These are phyloP conservation scores for Penicillium sp. DNA, from an alignment of 2,329 filamentous ascomycete species.

Conservation along the genomic window DNA sequence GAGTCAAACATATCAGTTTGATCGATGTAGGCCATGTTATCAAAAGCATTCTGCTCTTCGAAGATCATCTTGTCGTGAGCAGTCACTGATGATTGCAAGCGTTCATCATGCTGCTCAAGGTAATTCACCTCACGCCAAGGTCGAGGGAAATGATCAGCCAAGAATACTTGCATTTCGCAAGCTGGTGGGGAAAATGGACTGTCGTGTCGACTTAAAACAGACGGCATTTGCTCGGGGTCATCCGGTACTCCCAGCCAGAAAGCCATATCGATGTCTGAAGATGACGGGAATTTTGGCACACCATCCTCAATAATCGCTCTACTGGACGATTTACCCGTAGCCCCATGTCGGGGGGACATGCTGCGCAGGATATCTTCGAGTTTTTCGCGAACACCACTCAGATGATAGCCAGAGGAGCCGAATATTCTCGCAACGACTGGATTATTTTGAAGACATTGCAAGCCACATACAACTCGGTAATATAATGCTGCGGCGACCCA, in stretches of 20 bases:
- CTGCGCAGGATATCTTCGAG: conserved; percentile 7
- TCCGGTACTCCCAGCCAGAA: neutral
- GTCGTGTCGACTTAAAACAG: neutral
- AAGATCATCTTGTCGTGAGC: neutral
- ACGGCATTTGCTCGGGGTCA: neutral
- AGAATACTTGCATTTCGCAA: neutral
- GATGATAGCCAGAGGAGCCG: neutral
- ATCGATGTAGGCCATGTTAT: neutral
- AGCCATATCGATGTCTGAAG: conserved; percentile 1
- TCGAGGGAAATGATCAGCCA: neutral
- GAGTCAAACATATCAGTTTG: neutral
- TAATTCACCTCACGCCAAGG: neutral
- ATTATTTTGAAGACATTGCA: conserved; percentile 3
- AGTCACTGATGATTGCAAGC: neutral
- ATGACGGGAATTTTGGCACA: conserved; percentile 7
- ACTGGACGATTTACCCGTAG: neutral
- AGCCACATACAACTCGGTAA: conserved; percentile 11
- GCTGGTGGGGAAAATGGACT: neutral
- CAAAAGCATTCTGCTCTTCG: neutral
- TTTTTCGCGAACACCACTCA: neutral
- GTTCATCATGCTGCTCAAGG: neutral
- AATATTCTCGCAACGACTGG: conserved; percentile 9
- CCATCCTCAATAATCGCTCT: neutral
- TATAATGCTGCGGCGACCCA: conserved; percentile 22
- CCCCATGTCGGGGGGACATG: neutral